Conservation (phyloP, 2,329 filamentous ascomycete genomes). For the Paraconiothyrium brasiliense region DNA sequence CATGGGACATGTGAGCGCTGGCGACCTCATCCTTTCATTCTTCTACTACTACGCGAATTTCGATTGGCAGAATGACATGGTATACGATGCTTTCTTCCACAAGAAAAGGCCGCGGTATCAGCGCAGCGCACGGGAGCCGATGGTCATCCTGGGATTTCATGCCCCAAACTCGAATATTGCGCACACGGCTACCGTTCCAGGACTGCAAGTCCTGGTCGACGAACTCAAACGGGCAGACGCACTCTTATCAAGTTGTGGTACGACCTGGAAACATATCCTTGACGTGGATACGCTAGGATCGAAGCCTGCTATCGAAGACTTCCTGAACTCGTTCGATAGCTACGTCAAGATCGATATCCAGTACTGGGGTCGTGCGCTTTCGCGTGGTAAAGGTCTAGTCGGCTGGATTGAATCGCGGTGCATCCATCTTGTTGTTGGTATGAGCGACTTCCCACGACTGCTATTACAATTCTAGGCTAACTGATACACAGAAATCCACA, state of each 20-base stretch:
- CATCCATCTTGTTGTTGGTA: constrained; percentile 66
- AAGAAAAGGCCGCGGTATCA: constrained; percentile 56
- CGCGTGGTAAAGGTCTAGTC: constrained; percentile 64
- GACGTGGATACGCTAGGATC: neutral
- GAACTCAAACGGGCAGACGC: constrained; percentile 62
- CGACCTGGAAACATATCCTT: constrained; percentile 45
- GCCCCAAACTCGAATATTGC: constrained; percentile 69
- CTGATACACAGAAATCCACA: constrained; percentile 61
- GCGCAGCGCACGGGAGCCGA: constrained; percentile 66
- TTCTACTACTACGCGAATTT: constrained; percentile 70
- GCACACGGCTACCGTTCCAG: constrained; percentile 62
- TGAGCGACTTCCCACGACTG: constrained; percentile 31
- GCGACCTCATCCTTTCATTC: constrained; percentile 67
- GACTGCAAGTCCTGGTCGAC: constrained; percentile 60
- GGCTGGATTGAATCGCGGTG: constrained; percentile 72
- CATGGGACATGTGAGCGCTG: constrained; percentile 52
- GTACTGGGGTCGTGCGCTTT: constrained; percentile 70
- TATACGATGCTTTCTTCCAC: constrained; percentile 68
- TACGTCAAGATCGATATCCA: constrained; percentile 71
- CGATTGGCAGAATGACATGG: constrained; percentile 65
- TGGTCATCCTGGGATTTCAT: constrained; percentile 71
- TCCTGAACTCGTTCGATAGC: constrained; percentile 61
- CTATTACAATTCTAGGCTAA: neutral
- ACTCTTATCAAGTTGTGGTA: constrained; percentile 46
- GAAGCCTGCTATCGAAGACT: constrained; percentile 39